Evolutionary conservation across 768 basidiomycete species (phyloP), one percentile per base, ranked within the genome.

Genomic region (Tubosaeta sp.): DNA sequence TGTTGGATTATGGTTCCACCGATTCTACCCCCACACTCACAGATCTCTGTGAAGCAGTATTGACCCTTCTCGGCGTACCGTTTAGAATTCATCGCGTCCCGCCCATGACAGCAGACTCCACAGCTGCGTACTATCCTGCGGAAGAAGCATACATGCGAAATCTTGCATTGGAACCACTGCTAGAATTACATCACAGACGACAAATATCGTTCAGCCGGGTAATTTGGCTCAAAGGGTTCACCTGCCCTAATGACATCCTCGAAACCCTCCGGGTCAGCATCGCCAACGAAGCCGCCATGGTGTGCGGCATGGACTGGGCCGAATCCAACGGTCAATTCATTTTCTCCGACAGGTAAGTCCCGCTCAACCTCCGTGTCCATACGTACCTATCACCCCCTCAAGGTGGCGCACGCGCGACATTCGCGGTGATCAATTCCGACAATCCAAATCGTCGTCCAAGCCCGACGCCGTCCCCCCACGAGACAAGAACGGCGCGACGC

Each of bases 271-370:
- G 94, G 57, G 87, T 97, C 55, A 91, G 88, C 66, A 78, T 88
- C 59, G 80, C 81, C 31, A 99, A 98, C 65, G 83, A 94, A 59
- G 97, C 97, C 3, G 91, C 94, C 0, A 92, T 99, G 91, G 93
- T 97, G 2, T 98, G 97, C 65, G 95, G 95, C n/a, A 98, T 98
- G 95, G 97, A 99, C 65, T 99, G 97, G 97, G 95, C 94, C 11
- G 95, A 99, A 70, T 89, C 94, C 63, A 91, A 93, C 57, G 94
- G 94, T 0, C 88, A 92, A 71, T 99, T 97, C 76, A 94, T 97
- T 59, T 98, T 97, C 72, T 97, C 95, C 16, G 95, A 97, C 70
- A 79, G 95, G 94, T 91, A 58, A 45, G 85, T 11, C 14, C 68
- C 0, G 31, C 25, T 19, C 33, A 5, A 29, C 13, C 5, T 2